These are phyloP conservation scores for Cicer chorassanicum DNA, from an alignment of 306 rosid species.

Conservation along the genomic window DNA sequence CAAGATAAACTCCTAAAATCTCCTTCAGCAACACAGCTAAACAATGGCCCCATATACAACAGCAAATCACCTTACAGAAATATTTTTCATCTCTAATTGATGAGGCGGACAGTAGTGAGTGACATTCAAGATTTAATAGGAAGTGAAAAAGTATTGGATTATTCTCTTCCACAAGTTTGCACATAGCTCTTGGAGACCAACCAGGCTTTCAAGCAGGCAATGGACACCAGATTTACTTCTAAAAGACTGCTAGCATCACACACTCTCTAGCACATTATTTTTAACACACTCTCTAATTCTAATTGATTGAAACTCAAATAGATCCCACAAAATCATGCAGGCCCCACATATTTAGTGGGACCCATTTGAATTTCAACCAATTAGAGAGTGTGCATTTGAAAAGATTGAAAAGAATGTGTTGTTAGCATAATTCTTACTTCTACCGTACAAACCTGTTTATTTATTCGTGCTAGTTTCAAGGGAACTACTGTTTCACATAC, in stretches of 20 bases:
- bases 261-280: too few relatives aligned
- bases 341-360: too few relatives aligned
- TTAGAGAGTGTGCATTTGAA: too few relatives aligned
- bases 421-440: not conserved
- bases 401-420: too few relatives aligned
- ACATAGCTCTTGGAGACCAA: constrained; percentile 1
- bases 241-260: too few relatives aligned
- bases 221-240: not conserved
- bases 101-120: not conserved
- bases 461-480: not conserved
- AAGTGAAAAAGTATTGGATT: not conserved
- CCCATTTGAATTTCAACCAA: too few relatives aligned
- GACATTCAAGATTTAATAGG: not conserved
- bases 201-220: constrained; percentile 9
- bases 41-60: not conserved
- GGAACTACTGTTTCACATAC: constrained; percentile 5
- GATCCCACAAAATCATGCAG: too few relatives aligned
- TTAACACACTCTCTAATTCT: too few relatives aligned
- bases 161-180: not conserved
- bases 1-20: not conserved
- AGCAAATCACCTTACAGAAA: not conserved
- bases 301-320: too few relatives aligned
- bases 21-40: not conserved
- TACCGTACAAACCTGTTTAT: not conserved
- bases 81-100: not conserved